Conservation (phyloP, 2,329 filamentous ascomycete genomes). For the Lachnellula cervina region DNA sequence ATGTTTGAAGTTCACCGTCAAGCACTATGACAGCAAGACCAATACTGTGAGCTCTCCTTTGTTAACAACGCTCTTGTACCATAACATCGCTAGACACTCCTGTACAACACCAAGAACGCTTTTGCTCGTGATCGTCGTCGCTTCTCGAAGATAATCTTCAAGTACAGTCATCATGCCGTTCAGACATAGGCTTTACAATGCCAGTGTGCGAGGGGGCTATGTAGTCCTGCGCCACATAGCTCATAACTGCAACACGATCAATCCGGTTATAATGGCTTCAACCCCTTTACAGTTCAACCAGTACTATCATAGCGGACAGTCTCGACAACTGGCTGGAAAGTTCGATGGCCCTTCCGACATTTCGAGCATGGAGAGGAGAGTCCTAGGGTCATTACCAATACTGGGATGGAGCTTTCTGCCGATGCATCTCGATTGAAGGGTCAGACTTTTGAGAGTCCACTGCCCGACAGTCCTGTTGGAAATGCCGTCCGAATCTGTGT, state of each 20-base stretch:
- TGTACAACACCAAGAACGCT: too few relatives aligned
- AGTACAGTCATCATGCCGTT: too few relatives aligned
- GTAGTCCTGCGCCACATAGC: not conserved
- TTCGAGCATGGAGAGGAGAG: constrained; percentile 12
- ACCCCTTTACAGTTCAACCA: too few relatives aligned
- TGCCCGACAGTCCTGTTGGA: constrained; percentile 48
- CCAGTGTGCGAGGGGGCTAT: not conserved
- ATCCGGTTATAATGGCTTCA: not conserved
- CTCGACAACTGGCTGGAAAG: not conserved
- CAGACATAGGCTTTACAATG: not conserved
- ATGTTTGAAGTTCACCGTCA: too few relatives aligned
- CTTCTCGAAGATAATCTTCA: too few relatives aligned
- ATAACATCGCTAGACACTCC: not conserved
- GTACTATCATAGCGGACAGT: too few relatives aligned
- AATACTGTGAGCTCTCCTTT: not conserved
- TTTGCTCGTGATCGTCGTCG: too few relatives aligned
- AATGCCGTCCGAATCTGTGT: constrained; percentile 51
- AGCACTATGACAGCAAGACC: too few relatives aligned
- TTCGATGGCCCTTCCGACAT: not conserved
- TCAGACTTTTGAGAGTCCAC: constrained; percentile 12
- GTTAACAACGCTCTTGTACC: not conserved
- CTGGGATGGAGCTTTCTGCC: not conserved
- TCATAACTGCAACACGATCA: not conserved
- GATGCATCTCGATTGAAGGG: not conserved
- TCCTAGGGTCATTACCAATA: constrained; percentile 23